Conservation (phyloP, 2,329 filamentous ascomycete species). For the Phyllosticta citrichinensis region DNA sequence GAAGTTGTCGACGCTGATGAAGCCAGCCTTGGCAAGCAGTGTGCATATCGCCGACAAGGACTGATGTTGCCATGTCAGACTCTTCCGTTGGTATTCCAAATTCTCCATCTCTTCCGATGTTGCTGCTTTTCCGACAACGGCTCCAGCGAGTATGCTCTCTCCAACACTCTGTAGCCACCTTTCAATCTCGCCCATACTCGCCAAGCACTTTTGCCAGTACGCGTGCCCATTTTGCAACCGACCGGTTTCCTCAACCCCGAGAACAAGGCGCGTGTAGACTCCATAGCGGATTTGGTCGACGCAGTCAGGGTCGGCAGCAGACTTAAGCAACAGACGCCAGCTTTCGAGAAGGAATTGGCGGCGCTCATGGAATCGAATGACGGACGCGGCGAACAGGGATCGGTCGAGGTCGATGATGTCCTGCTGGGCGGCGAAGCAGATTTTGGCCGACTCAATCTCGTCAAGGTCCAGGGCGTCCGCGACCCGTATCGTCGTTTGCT, state of each 20-base stretch:
- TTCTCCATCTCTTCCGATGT: constrained; percentile 58
- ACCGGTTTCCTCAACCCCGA: constrained; percentile 40
- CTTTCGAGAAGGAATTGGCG: constrained; percentile 76
- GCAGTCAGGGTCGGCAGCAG: constrained; percentile 37
- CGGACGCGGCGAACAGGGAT: constrained; percentile 63
- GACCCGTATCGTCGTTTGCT: constrained; percentile 69
- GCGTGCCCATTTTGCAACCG: constrained; percentile 43
- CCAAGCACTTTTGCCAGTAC: constrained; percentile 65
- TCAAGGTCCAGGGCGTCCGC: constrained; percentile 86
- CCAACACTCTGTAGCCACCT: constrained; percentile 63
- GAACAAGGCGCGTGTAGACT: constrained; percentile 39
- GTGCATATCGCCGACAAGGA: constrained; percentile 71
- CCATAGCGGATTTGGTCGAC: constrained; percentile 20
- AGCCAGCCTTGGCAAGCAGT: constrained; percentile 66
- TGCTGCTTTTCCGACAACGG: constrained; percentile 59
- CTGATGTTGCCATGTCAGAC: constrained; percentile 83
- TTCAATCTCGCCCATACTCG: constrained; percentile 66
- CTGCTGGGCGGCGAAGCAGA: constrained; percentile 64
- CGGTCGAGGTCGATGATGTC: constrained; percentile 61
- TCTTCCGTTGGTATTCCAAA: constrained; percentile 69
- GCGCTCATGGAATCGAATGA: constrained; percentile 81
- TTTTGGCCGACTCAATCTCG: constrained; percentile 70
- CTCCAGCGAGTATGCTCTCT: constrained; percentile 66
- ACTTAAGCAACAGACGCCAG: constrained; percentile 66
- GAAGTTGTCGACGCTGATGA: constrained; percentile 63